These are phyloP conservation scores for Phaeosphaeriaceae sp. DNA, from an alignment of 2,329 filamentous ascomycete genomes.

Conservation along the genomic window DNA sequence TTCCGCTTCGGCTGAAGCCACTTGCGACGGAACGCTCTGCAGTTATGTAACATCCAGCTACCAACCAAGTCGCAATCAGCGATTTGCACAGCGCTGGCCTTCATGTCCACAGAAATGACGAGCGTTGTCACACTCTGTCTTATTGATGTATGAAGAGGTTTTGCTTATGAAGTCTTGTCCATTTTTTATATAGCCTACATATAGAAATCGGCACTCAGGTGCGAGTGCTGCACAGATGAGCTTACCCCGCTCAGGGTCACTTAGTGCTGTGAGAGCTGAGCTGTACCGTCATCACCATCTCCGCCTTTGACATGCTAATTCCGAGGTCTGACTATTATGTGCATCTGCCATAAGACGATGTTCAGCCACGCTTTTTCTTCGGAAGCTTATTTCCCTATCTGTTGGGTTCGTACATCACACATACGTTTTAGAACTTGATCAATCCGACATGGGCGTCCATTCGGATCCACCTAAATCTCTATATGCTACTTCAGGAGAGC, in stretches of 20 bases:
- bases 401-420: too few species aligned
- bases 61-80: too few species aligned
- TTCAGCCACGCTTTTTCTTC: background rate
- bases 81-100: too few species aligned
- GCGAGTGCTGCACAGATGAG: background rate
- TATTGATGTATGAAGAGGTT: background rate
- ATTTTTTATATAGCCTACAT: background rate
- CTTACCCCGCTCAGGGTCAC: background rate
- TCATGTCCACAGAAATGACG: too few species aligned
- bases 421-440: background rate
- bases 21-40: background rate
- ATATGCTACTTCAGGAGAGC: slow-evolving; percentile 24
- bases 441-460: slow-evolving; percentile 24
- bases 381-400: too few species aligned
- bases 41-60: background rate
- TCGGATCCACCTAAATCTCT: slow-evolving; percentile 23
- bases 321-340: slow-evolving; percentile 15
- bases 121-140: too few species aligned
- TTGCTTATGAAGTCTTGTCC: background rate
- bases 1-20: background rate
- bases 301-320: slow-evolving; percentile 11
- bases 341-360: slow-evolving; percentile 1
- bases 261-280: background rate
- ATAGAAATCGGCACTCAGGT: background rate
- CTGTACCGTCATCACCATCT: slow-evolving; percentile 8